A percentile compares a stretch with the other conserved stretches of the same genome.
phyloP scores from a whole-genome alignment of 805 yeast species.

The Candida railenensis region DNA sequence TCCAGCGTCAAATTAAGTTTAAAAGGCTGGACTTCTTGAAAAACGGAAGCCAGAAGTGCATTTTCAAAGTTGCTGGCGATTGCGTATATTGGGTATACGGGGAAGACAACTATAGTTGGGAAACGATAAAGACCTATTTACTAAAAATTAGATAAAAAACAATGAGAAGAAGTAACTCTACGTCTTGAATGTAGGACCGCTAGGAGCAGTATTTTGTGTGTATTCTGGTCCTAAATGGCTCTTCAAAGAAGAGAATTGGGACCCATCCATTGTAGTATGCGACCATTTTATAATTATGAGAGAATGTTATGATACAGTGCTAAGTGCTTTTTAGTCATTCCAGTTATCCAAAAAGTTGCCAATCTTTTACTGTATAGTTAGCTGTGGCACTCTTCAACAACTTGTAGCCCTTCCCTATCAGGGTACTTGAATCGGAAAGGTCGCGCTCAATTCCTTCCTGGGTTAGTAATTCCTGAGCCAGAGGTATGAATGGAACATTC shows the following conservation, averaged over 20 bases:
- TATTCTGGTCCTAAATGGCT: background rate
- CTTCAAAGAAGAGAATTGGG: too few species aligned
- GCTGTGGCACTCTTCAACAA: constrained; percentile 27
- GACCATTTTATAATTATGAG: too few species aligned
- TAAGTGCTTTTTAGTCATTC: background rate
- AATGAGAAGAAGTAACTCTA: too few species aligned
- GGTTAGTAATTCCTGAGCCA: constrained; percentile 4
- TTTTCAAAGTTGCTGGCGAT: background rate
- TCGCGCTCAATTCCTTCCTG: constrained; percentile 1
- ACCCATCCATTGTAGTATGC: too few species aligned
- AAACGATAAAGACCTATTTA: background rate
- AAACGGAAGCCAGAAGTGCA: background rate
- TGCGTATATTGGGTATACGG: constrained; percentile 1
- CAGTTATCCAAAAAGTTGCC: constrained; percentile 43
- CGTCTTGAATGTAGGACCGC: too few species aligned
- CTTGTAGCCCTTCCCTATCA: constrained; percentile 13
- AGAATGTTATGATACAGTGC: too few species aligned
- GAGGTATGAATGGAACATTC: constrained; percentile 47
- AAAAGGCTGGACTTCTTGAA: background rate
- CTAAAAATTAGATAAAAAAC: too few species aligned
- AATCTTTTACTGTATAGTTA: constrained; percentile 40
- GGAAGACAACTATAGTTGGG: constrained; percentile 1
- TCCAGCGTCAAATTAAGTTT: background rate
- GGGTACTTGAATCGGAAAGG: background rate
- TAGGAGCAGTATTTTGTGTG: too few species aligned